Conservation (phyloP, 352 stramenopile species). For the Pythium coloratum region DNA sequence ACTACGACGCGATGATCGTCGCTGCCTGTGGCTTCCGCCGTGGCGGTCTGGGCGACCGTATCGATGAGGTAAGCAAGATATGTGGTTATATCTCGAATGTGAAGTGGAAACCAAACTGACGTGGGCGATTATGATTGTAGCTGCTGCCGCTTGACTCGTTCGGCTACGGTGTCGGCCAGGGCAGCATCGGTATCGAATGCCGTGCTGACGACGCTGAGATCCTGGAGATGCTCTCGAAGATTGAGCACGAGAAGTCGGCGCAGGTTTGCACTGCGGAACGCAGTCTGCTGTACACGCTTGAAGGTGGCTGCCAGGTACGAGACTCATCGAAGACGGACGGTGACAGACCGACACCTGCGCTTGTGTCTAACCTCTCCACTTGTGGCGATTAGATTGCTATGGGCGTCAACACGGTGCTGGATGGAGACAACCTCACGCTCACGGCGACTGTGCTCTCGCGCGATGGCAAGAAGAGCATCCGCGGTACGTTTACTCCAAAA, state of each 20-base stretch:
- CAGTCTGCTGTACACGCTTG: slow-evolving; percentile 75
- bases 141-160: slow-evolving; percentile 71
- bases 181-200: slow-evolving; percentile 86
- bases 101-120: neutral
- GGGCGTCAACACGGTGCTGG: slow-evolving; percentile 71
- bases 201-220: slow-evolving; percentile 67
- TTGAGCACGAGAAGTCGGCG: slow-evolving; percentile 74
- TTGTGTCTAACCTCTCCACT: neutral
- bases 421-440: slow-evolving; percentile 63
- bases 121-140: slow-evolving; percentile 16
- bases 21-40: slow-evolving; percentile 81
- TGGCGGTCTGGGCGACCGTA: slow-evolving; percentile 63
- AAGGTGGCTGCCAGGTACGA: slow-evolving; percentile 82
- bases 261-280: slow-evolving; percentile 82
- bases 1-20: slow-evolving; percentile 88
- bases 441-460: slow-evolving; percentile 71
- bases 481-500: slow-evolving; percentile 33
- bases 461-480: slow-evolving; percentile 61
- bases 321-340: neutral
- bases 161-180: slow-evolving; percentile 82
- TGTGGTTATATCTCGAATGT: neutral
- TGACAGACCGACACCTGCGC: neutral
- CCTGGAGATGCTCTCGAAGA: slow-evolving; percentile 75
- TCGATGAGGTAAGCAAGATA: slow-evolving; percentile 50
- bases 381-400: slow-evolving; percentile 59